Evolutionary conservation across 768 basidiomycete species (phyloP), one percentile per base, ranked within the genome.

Genomic region (Tephrocybe sp.): DNA sequence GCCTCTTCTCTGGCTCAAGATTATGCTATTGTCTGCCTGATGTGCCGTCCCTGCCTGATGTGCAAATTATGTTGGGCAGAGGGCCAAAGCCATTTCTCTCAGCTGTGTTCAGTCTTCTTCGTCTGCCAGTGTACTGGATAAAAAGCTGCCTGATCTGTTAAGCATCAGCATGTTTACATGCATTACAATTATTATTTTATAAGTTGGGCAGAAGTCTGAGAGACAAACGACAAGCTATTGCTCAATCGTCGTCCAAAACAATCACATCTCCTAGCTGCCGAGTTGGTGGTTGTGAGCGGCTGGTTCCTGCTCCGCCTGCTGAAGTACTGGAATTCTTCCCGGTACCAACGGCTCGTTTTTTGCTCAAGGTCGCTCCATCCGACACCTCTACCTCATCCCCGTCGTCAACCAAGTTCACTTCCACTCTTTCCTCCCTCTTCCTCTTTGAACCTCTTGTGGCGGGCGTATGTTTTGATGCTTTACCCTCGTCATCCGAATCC

Each of bases 241-340:
- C n/a, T 46, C 38, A 55, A 37, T 61, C 57, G 28, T 63, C 61
- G 11, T 64, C 73, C 34, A 79, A 70, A 26, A 78, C 65, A 45
- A 80, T 80, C 5, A 79, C 70, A 6, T 79, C 78, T 13, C 62
- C 69, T 1, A 60, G 37, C 24, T 63, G 62, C 21, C 27, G n/a
- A n/a, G n/a, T 51, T 38, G 48, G 48, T 16, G 60, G 43, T 30
- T 51, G 51, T 36, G 46, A 48, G 38, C 40, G 57, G 32, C 36
- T 43, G 42, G 52, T 60, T n/a, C 32, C 55, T 24, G 51, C 56
- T n/a, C 51, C 54, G 28, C 43, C 53, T 13, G 53, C 24, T 32
- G 31, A 42, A 5, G 46, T 41, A 21, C 46, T 56, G 2, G 59
- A 54, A 8, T 54, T 57, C 26, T 48, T 60, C 11, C 47, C 60